Evolutionary conservation across 106 monocot genomes (phyloP), one percentile per base, ranked within the genome.

Genomic region (Dendrobium officinale): DNA sequence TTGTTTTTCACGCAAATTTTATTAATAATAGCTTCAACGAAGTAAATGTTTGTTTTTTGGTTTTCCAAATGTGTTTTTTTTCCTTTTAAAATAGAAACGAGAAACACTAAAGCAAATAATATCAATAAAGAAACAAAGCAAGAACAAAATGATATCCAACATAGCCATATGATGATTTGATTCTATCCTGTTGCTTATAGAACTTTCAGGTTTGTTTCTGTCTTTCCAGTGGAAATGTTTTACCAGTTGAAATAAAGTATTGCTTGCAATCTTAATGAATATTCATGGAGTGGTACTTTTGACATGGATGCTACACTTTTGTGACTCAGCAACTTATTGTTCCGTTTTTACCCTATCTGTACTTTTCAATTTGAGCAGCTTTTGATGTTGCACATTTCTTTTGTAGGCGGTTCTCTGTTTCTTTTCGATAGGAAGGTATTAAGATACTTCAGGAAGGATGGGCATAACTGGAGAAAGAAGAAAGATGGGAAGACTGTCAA

Each of bases 381-480:
- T 11, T 72, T 72, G 20, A 72, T 64, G 64, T 7, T 64, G 64
- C 64, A 6, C 29, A 13, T 37, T 72, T 11, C 33, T 72, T 72
- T 72, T 29, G 72, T 79, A 89, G 89, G 89, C 77, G 89, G 89
- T 64, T 86, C 89, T 18, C 82, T 89, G 68, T 89, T 89, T 82
- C 84, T 89, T 22, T 96, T 94, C 86, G 93, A 96, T 75, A 84
- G 93, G 70, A 96, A 94, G 82, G 82, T 90, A 54, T 78, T 96
- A 82, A 91, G 96, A 47, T 96, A 96, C 85, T 96, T 96, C 76
- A 84, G 96, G 75, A 96, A 90, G 76, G 96, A 96, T 85, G 96
- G 96, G 4, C 96, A 96, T 83, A 93, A 87, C 73, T 96, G 96
- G 96, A 86, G 93, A 77, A 96, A 96, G 89, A 96, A 96, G 83